phyloP scores from a whole-genome alignment of 371 early-diverging fungal genomes.

The Mortierella sp. region DNA sequence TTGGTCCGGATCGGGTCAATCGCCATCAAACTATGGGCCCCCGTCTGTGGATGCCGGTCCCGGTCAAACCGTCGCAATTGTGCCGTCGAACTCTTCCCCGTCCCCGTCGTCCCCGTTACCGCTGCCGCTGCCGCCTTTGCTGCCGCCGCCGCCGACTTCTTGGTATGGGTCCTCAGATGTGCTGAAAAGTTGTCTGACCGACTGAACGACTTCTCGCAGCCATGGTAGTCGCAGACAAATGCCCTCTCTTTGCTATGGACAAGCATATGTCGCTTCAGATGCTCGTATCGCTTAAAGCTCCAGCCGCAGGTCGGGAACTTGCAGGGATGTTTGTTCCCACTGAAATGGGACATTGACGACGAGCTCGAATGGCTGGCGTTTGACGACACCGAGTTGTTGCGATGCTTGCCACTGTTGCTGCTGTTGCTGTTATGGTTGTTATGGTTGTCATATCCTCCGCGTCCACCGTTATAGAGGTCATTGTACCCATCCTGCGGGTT shows the following conservation, averaged over 20 bases:
- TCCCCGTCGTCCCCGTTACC: no score
- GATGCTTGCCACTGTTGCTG: slow-evolving; percentile 22
- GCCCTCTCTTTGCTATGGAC: slow-evolving; percentile 73
- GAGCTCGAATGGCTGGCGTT: slow-evolving; percentile 40
- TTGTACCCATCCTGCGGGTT: neutral
- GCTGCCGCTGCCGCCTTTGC: slow-evolving; percentile 5
- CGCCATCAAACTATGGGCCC: neutral
- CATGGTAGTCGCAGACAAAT: slow-evolving; percentile 74
- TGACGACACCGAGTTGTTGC: slow-evolving; percentile 47
- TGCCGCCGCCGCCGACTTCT: slow-evolving; percentile 29
- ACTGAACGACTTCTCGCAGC: slow-evolving; percentile 82
- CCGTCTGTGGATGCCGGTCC: neutral
- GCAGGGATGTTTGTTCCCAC: slow-evolving; percentile 62
- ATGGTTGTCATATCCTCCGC: slow-evolving; percentile 1
- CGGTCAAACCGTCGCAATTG: slow-evolving; percentile 39
- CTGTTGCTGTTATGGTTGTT: no score
- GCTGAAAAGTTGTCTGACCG: slow-evolving; percentile 83
- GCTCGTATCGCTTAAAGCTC: slow-evolving; percentile 84
- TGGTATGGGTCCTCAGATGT: slow-evolving; percentile 69
- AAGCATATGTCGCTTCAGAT: slow-evolving; percentile 82
- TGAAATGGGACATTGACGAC: slow-evolving; percentile 29
- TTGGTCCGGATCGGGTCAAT: slow-evolving; percentile 34
- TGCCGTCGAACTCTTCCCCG: no score
- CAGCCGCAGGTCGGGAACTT: slow-evolving; percentile 64
- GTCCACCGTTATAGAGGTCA: neutral